Evolutionary conservation across 2,329 filamentous ascomycete species (phyloP), one percentile per base, ranked within the genome.

Genomic region (Pezicula neosporulosa): DNA sequence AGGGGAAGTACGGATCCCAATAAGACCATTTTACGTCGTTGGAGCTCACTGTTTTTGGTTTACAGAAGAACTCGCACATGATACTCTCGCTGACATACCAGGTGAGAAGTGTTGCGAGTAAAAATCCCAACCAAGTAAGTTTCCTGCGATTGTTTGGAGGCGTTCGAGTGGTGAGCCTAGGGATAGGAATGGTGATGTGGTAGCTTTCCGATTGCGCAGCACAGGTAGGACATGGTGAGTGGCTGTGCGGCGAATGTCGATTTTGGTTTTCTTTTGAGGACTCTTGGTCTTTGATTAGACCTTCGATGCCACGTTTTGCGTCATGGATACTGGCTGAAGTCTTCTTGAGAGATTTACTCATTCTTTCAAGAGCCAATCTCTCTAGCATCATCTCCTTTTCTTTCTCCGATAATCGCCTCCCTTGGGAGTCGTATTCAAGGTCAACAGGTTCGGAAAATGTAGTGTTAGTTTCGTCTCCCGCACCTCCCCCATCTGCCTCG

Each of bases 1-100:
- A 72, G n/a, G 81, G 82, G 65, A 82, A 85, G 24, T 75, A 75
- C 0, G 82, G 82, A 62, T 85, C 82, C 43, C 79, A 73, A 10
- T 74, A 72, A 27, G 76, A 77, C 79, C 79, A 85, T 35, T 75
- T 70, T 3, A 33, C 30, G 61, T 68, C 44, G 52, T 64, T 47
- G 44, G 12, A 72, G 4, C 27, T 72, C 56, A 81, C 83, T 30
- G 71, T 71, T n/a, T 68, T 62, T 2, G 80, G 78, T 15, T 76
- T 76, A 60, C 80, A 83, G 66, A 77, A 85, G 6, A 68, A 56
- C 37, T 63, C 68, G 63, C 80, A 85, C 69, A 80, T 78, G 24
- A 68, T 63, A 1, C 72, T 72, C 62, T 86, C 83, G n/a, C 73
- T 63, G 4, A 71, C 60, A 50, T 77, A 79, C 82, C 82, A 86